phyloP scores from a whole-genome alignment of 176 grass and related monocot species.

The Ampelocalamus luodianensis region DNA sequence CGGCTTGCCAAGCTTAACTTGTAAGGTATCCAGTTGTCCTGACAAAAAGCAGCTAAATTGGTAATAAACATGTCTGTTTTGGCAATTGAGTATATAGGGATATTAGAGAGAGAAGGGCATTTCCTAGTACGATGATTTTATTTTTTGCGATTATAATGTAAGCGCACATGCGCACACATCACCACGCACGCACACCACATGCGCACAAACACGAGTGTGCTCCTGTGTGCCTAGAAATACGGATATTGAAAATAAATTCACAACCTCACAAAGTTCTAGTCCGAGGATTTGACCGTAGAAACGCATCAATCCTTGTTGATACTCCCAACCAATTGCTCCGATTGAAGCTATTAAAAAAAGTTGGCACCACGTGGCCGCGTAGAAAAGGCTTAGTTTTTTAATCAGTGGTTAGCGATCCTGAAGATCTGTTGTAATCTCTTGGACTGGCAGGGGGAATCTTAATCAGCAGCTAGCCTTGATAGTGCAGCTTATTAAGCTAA shows the following conservation, averaged over 20 bases:
- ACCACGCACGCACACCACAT: no score
- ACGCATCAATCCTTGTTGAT: constrained; percentile 2
- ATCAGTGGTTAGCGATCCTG: constrained; percentile 31
- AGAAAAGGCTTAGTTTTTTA: constrained; percentile 36
- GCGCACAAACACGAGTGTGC: no score
- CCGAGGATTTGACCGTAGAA: background rate
- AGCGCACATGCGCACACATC: no score
- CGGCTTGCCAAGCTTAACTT: constrained; percentile 12
- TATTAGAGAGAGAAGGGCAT: background rate
- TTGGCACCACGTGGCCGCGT: constrained; percentile 16
- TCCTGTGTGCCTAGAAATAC: no score
- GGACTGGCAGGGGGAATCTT: constrained; percentile 41
- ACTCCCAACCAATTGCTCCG: constrained; percentile 26
- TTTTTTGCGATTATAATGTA: no score
- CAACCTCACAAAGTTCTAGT: background rate
- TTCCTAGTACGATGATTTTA: background rate
- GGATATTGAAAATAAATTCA: no score
- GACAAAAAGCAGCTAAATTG: constrained; percentile 7
- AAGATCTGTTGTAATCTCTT: constrained; percentile 44
- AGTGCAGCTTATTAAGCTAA: constrained; percentile 33
- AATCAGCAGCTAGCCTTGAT: constrained; percentile 38
- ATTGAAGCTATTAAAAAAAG: constrained; percentile 25
- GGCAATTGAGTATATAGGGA: background rate
- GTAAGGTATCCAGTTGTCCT: constrained; percentile 28
- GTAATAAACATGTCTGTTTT: background rate